Evolutionary conservation across 768 basidiomycete genomes (phyloP).

Genomic region (Mycena belliarum): DNA sequence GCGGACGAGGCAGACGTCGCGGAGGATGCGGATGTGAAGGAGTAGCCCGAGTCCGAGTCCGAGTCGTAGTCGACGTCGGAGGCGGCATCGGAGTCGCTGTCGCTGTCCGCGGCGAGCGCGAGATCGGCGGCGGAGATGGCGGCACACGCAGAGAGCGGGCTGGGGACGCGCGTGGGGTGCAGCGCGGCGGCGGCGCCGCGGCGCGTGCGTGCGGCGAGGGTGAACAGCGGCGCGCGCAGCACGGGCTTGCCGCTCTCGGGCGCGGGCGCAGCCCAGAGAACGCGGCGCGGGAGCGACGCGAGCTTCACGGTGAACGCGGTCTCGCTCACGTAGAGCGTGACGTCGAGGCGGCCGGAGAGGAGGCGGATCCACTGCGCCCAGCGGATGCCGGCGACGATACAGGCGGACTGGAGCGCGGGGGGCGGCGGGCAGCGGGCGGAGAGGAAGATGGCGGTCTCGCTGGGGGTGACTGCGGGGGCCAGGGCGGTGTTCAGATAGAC

Average conservation of each 20-base stretch:
- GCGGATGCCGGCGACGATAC: background rate
- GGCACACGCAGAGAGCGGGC: conserved; percentile 3
- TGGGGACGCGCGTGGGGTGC: conserved; percentile 12
- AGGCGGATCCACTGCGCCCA: conserved; percentile 13
- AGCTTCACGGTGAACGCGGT: background rate
- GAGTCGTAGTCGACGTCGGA: background rate
- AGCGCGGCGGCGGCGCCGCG: conserved; percentile 5
- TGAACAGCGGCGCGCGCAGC: background rate
- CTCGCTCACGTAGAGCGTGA: background rate
- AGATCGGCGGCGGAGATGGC: too few relatives aligned
- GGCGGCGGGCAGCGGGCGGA: conserved; percentile 7
- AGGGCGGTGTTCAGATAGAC: background rate
- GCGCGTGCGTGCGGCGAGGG: background rate
- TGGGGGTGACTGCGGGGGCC: too few relatives aligned
- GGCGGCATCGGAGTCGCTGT: background rate
- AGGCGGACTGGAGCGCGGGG: background rate
- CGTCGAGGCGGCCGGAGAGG: conserved; percentile 1
- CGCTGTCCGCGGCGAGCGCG: too few relatives aligned
- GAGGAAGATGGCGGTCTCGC: background rate
- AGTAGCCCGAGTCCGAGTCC: conserved; percentile 5
- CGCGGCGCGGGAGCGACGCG: background rate
- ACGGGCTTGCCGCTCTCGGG: background rate
- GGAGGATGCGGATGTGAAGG: background rate
- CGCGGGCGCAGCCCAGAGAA: background rate
- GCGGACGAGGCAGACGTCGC: background rate